A percentile compares a stretch with the other conserved stretches of the same genome.
phyloP scores from a whole-genome alignment of 2,329 filamentous ascomycete species.

The Bertia moriformis region DNA sequence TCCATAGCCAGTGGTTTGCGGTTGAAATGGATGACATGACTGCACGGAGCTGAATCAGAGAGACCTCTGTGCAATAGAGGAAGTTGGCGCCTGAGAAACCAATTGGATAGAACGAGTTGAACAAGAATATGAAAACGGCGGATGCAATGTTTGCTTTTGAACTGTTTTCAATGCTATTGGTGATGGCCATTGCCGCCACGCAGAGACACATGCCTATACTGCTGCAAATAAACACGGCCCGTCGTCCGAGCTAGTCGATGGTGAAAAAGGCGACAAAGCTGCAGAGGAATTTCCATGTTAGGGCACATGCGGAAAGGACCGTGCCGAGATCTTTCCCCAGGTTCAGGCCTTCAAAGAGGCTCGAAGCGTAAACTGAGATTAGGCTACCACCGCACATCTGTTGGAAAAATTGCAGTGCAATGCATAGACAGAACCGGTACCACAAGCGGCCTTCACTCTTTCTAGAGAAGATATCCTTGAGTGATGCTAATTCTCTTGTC shows the following conservation, averaged over 20 bases:
- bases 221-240: not conserved
- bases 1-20: not conserved
- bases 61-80: not conserved
- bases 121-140: not conserved
- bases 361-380: not conserved
- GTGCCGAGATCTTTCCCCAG: not conserved
- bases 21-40: not conserved
- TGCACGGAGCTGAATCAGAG: not conserved
- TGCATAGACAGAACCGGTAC: not conserved
- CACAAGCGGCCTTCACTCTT: not conserved
- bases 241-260: not conserved
- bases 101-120: not conserved
- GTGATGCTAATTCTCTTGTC: not conserved
- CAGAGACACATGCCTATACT: not conserved
- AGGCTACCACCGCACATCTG: not conserved
- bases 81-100: not conserved
- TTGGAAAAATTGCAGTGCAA: not conserved
- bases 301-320: not conserved
- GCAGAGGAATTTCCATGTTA: not conserved
- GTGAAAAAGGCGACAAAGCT: not conserved
- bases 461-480: not conserved
- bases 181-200: not conserved
- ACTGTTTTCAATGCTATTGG: not conserved
- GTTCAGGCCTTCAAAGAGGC: not conserved
- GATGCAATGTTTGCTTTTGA: not conserved